Evolutionary conservation across 169 alveolate genomes (phyloP).

Genomic region (Plasmodium knowlesi): DNA sequence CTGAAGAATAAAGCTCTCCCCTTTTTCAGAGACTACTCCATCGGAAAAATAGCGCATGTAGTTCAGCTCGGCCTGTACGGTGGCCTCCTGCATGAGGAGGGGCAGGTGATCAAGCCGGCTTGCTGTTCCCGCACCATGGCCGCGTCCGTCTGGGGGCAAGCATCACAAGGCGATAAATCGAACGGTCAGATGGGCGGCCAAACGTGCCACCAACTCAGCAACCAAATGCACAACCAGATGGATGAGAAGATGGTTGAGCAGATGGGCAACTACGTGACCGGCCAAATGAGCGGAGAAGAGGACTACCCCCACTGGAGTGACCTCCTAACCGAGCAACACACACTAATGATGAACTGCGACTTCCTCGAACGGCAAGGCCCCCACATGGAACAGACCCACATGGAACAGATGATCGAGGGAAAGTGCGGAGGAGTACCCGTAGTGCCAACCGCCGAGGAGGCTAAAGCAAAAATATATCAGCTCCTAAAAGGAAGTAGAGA

Average conservation of each 20-base stretch:
- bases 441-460: constrained; percentile 18
- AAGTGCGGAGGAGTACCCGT: neutral
- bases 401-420: too few species aligned
- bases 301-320: too few species aligned
- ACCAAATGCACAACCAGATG: neutral
- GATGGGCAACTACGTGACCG: too few species aligned
- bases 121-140: neutral
- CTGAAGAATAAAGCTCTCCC: constrained; percentile 1
- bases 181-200: too few species aligned
- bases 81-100: constrained; percentile 21
- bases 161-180: neutral
- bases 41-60: constrained; percentile 41
- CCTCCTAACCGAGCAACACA: too few species aligned
- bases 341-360: neutral
- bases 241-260: too few species aligned
- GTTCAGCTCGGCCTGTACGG: constrained; percentile 19
- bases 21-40: constrained; percentile 11
- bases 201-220: too few species aligned
- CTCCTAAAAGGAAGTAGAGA: neutral
- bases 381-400: neutral
- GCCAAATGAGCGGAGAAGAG: too few species aligned
- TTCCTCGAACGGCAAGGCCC: neutral
- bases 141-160: constrained; percentile 5
- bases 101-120: constrained; percentile 16
- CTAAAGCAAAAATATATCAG: neutral